A percentile compares a stretch with the other conserved stretches of the same genome.
Conservation (phyloP, 148 eudicot species). For the Agrostemma githago region DNA sequence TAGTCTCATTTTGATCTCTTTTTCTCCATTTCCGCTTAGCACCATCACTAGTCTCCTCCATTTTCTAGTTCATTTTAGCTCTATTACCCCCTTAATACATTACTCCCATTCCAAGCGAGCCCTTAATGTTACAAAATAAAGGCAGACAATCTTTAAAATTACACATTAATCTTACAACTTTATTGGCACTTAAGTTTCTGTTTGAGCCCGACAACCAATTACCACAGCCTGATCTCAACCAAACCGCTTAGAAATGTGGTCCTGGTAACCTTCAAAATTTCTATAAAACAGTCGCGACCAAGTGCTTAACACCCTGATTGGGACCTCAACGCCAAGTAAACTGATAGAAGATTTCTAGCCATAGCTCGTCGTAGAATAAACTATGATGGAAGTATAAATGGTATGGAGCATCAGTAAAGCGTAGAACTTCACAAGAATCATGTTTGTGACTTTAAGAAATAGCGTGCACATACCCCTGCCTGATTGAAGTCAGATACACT, state of each 20-base stretch:
- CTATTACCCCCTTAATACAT: too few species aligned
- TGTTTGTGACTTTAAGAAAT: background rate
- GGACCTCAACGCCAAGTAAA: background rate
- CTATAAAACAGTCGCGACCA: background rate
- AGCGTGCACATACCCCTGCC: constrained; percentile 63
- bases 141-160: background rate
- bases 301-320: background rate
- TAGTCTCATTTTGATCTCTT: too few species aligned
- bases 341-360: background rate
- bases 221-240: background rate
- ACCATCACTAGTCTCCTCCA: too few species aligned
- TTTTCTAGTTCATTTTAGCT: too few species aligned
- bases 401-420: background rate
- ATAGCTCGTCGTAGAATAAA: background rate
- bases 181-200: background rate
- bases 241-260: background rate
- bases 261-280: background rate
- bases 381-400: background rate
- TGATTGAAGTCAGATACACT: constrained; percentile 69
- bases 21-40: too few species aligned
- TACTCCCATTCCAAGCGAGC: too few species aligned
- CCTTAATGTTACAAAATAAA: too few species aligned
- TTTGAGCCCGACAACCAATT: background rate
- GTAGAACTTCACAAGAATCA: background rate
- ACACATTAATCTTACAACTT: background rate